Percentiles rank a stretch among this genome's conserved stretches.
Evolutionary conservation across 2,329 filamentous ascomycete species (phyloP).

Genomic region (Dothistroma septosporum): DNA sequence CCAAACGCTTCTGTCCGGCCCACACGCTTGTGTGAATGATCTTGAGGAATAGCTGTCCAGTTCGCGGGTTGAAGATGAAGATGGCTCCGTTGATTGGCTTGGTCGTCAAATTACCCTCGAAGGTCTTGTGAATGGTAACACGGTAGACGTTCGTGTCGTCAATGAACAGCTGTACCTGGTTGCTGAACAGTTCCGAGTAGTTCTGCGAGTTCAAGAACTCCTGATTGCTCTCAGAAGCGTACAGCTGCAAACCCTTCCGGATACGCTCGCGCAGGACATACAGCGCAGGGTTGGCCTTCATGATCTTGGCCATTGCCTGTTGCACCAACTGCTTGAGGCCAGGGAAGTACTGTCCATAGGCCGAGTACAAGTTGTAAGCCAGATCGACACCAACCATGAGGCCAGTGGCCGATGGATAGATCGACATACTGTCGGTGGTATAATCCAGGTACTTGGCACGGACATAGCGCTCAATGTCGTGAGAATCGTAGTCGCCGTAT

Average conservation of each 20-base stretch:
- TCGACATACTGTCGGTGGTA: constrained; percentile 97
- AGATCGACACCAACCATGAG: constrained; percentile 97
- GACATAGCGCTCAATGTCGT: constrained; percentile 97
- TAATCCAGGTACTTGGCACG: constrained; percentile 98
- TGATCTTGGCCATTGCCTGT: constrained; percentile 98
- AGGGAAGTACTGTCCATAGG: constrained; percentile 98
- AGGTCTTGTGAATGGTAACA: constrained; percentile 99
- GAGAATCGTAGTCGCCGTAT: constrained; percentile 97
- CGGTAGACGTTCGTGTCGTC: constrained; percentile 99
- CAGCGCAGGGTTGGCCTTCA: constrained; percentile 97
- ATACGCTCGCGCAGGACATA: constrained; percentile 98
- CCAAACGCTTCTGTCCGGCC: constrained; percentile 98
- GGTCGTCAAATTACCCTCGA: constrained; percentile 96
- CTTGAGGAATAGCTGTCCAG: constrained; percentile 95
- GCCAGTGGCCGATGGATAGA: constrained; percentile 94
- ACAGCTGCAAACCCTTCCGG: constrained; percentile 93
- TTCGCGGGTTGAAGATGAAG: constrained; percentile 99
- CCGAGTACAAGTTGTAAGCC: constrained; percentile 96
- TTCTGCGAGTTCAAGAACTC: constrained; percentile 99
- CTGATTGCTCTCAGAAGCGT: constrained; percentile 97
- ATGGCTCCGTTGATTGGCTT: constrained; percentile 99
- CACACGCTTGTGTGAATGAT: constrained; percentile 99
- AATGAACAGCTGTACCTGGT: constrained; percentile 97
- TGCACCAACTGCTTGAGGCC: constrained; percentile 92
- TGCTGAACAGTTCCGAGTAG: constrained; percentile 98